phyloP scores from a whole-genome alignment of 2,329 filamentous ascomycete genomes.

The Sarocladium strictum region DNA sequence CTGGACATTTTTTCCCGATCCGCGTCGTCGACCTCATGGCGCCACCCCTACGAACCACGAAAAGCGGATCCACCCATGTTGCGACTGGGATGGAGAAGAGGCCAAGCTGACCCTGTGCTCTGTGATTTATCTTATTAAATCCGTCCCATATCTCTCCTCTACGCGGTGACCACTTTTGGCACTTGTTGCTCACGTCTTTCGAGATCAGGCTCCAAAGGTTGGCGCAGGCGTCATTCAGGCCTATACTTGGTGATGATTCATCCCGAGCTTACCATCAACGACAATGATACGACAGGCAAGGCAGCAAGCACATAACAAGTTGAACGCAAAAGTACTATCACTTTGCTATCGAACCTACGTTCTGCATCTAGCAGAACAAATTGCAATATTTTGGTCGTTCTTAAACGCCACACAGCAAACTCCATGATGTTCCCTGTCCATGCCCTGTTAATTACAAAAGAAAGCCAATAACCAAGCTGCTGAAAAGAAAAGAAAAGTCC shows the following conservation, averaged over 20 bases:
- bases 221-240: too few species aligned
- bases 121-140: too few species aligned
- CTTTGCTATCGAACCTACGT: not conserved
- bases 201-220: too few species aligned
- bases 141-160: too few species aligned
- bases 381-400: not conserved
- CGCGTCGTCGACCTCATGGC: constrained; percentile 5
- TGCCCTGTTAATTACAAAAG: not conserved
- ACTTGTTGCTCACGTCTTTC: too few species aligned
- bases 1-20: constrained; percentile 8
- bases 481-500: too few species aligned
- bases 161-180: too few species aligned
- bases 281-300: not conserved
- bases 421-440: not conserved
- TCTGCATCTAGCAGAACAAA: not conserved
- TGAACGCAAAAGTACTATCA: too few species aligned
- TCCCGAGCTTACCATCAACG: not conserved
- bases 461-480: too few species aligned
- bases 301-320: too few species aligned
- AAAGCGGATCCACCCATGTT: not conserved
- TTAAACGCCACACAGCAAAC: not conserved
- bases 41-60: not conserved
- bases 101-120: not conserved
- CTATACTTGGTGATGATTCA: not conserved
- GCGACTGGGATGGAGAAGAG: not conserved